Evolutionary conservation across 176 grass and related monocot genomes (phyloP).

Genomic region (Zea mays): Zm-B73-REFERENCE-NAM-5.0 NC_050104.1:150985501-150986000

Average conservation of each 20-base stretch:
- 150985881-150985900: slow-evolving; percentile 42
- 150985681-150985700: slow-evolving; percentile 36
- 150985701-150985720: background rate
- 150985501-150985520: too few species aligned
- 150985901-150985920: slow-evolving; percentile 35
- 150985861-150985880: slow-evolving; percentile 41
- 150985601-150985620: background rate
- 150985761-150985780: too few species aligned
- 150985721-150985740: slow-evolving; percentile 19
- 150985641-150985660: background rate
- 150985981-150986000: slow-evolving; percentile 8
- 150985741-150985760: too few species aligned
- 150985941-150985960: slow-evolving; percentile 38
- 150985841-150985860: slow-evolving; percentile 36
- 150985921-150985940: background rate
- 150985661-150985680: background rate
- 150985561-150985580: background rate
- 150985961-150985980: slow-evolving; percentile 41
- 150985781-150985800: slow-evolving; percentile 17
- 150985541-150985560: background rate
- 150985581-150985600: background rate
- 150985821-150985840: slow-evolving; percentile 26
- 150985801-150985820: slow-evolving; percentile 31
- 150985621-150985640: background rate
- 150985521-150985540: slow-evolving; percentile 16